These are phyloP conservation scores for Exophiala xenobiotica DNA, from an alignment of 2,329 filamentous ascomycete genomes.

Conservation along the genomic window DNA sequence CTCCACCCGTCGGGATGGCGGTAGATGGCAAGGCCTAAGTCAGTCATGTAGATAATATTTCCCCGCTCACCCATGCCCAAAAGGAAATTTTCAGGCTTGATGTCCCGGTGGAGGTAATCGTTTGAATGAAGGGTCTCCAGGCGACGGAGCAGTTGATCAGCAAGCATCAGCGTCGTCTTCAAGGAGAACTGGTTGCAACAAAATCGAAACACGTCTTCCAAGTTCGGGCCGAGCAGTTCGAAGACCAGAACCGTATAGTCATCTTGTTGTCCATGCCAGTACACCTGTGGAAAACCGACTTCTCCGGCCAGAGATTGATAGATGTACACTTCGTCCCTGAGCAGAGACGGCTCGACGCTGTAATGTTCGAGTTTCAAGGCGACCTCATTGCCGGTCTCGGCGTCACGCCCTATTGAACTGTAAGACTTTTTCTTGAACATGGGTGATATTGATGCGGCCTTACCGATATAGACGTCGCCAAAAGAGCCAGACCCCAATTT, in stretches of 20 bases:
- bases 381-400: constrained; percentile 25
- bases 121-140: constrained; percentile 32
- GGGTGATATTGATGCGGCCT: neutral
- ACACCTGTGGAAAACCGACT: constrained; percentile 22
- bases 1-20: constrained; percentile 6
- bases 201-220: constrained; percentile 35
- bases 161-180: constrained; percentile 35
- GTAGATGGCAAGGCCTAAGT: constrained; percentile 33
- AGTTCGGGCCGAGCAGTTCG: constrained; percentile 32
- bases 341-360: constrained; percentile 20
- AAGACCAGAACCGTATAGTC: constrained; percentile 26
- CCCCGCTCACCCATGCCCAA: constrained; percentile 30
- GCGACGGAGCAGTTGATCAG: constrained; percentile 33
- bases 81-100: constrained; percentile 36
- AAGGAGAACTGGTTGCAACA: constrained; percentile 34
- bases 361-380: constrained; percentile 31
- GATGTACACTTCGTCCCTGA: constrained; percentile 23
- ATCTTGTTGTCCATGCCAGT: constrained; percentile 20
- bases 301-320: constrained; percentile 19
- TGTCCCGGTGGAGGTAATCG: constrained; percentile 32
- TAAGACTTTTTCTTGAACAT: neutral
- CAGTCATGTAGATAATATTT: constrained; percentile 33
- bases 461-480: constrained; percentile 19
- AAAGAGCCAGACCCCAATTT: constrained; percentile 20
- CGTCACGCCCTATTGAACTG: constrained; percentile 10